Conservation (phyloP, 768 basidiomycete genomes). For the Neoboletus brunneissimus region DNA sequence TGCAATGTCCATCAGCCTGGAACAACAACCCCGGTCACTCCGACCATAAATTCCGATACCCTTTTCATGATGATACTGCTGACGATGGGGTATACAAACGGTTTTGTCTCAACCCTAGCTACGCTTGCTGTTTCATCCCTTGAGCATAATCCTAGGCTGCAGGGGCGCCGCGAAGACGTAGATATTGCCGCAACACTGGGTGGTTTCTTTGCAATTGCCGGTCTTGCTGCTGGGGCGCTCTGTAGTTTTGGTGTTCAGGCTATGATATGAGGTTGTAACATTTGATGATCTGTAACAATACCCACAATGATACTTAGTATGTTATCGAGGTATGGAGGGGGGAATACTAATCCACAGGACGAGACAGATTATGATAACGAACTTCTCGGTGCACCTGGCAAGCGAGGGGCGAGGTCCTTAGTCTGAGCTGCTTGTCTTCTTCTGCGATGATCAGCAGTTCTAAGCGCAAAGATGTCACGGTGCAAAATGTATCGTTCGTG, state of each 20-base stretch:
- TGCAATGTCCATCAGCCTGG: constrained; percentile 73
- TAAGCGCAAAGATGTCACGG: constrained; percentile 78
- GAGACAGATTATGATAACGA: constrained; percentile 9
- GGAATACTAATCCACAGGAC: background rate
- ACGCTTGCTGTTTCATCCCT: constrained; percentile 84
- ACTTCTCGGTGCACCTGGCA: constrained; percentile 60
- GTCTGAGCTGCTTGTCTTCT: constrained; percentile 63
- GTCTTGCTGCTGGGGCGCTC: constrained; percentile 72
- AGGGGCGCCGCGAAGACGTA: constrained; percentile 70
- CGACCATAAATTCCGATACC: constrained; percentile 70
- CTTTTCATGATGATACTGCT: constrained; percentile 73
- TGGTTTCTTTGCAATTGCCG: constrained; percentile 74
- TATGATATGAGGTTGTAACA: constrained; percentile 46
- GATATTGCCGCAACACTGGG: constrained; percentile 83
- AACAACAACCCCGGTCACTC: constrained; percentile 21
- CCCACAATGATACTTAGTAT: background rate
- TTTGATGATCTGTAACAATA: background rate
- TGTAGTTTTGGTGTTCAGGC: constrained; percentile 78
- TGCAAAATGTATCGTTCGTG: constrained; percentile 83
- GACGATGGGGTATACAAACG: constrained; percentile 75
- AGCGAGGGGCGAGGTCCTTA: constrained; percentile 65
- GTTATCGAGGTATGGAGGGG: background rate
- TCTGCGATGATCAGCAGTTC: constrained; percentile 71
- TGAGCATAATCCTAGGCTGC: constrained; percentile 71
- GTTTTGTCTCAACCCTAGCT: constrained; percentile 72